Conservation (phyloP, 345 rosid species). For the Euphorbia lathyris region DNA sequence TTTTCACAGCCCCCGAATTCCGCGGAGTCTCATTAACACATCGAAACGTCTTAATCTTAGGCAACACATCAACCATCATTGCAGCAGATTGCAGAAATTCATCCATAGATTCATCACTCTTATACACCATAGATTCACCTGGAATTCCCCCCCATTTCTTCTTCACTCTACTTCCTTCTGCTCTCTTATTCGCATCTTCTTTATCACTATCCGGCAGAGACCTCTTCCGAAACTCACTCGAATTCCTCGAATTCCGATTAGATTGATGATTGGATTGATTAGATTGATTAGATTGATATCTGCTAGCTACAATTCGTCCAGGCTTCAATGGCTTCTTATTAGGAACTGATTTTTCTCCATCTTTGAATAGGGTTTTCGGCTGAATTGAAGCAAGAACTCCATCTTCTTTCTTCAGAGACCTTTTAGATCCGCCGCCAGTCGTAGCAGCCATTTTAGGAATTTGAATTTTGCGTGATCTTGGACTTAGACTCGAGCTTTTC, state of each 20-base stretch:
- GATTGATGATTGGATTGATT: no score
- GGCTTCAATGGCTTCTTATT: slow-evolving; percentile 55
- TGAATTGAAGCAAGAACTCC: slow-evolving; percentile 50
- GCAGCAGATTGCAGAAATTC: slow-evolving; percentile 33
- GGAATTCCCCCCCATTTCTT: slow-evolving; percentile 99
- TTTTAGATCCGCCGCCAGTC: slow-evolving; percentile 60
- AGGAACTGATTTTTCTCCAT: slow-evolving; percentile 57
- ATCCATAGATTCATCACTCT: slow-evolving; percentile 29
- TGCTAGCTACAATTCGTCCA: slow-evolving; percentile 71
- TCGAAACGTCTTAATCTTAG: slow-evolving; percentile 67
- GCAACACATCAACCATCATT: slow-evolving; percentile 36
- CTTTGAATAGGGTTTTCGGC: slow-evolving; percentile 79
- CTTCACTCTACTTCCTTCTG: slow-evolving; percentile 52
- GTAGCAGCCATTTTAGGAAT: slow-evolving; percentile 63
- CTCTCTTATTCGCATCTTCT: slow-evolving; percentile 53
- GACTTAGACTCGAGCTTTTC: slow-evolving; percentile 72
- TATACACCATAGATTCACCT: slow-evolving; percentile 42
- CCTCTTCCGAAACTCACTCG: slow-evolving; percentile 52
- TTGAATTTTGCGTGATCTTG: slow-evolving; percentile 52
- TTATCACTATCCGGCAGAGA: slow-evolving; percentile 66
- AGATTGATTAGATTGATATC: no score
- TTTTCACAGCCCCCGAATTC: slow-evolving; percentile 85
- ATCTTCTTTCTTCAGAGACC: slow-evolving; percentile 69
- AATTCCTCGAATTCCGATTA: slow-evolving; percentile 26
- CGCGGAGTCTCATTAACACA: slow-evolving; percentile 59